phyloP scores from a whole-genome alignment of 495 filamentous ascomycete species.

The Annulohypoxylon maeteangense region DNA sequence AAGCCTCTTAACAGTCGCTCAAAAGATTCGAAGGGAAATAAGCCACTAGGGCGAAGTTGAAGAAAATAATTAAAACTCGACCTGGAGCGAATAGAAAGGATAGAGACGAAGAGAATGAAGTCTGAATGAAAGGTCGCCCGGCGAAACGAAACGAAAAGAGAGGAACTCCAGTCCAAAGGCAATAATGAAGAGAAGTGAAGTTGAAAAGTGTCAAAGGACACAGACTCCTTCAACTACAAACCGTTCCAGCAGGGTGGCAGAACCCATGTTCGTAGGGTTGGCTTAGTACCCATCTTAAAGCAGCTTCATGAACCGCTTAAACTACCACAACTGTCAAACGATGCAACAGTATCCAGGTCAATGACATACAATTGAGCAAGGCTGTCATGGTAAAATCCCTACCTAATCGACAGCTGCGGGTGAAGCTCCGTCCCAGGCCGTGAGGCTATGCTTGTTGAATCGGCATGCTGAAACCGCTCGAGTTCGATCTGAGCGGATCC shows the following conservation, averaged over 20 bases:
- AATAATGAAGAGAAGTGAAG: conserved; percentile 34
- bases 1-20: neutral
- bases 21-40: neutral
- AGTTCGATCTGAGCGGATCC: conserved; percentile 47
- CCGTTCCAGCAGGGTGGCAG: conserved; percentile 10
- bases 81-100: conserved; percentile 38
- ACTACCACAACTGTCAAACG: conserved; percentile 3
- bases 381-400: conserved; percentile 7
- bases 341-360: conserved; percentile 18
- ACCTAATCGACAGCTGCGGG: conserved; percentile 6
- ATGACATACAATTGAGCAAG: conserved; percentile 8
- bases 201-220: conserved; percentile 35
- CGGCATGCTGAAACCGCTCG: conserved; percentile 49
- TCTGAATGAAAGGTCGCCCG: conserved; percentile 24
- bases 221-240: conserved; percentile 18
- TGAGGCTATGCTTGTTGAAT: conserved; percentile 42
- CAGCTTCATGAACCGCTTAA: conserved; percentile 22
- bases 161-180: conserved; percentile 42
- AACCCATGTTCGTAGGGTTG: neutral
- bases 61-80: conserved; percentile 29
- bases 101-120: conserved; percentile 23
- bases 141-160: conserved; percentile 43
- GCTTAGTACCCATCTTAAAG: conserved; percentile 2
- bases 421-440: conserved; percentile 14
- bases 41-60: conserved; percentile 21